phyloP scores from a whole-genome alignment of 495 filamentous ascomycete genomes.

The Aspergillus nidulans region DNA sequence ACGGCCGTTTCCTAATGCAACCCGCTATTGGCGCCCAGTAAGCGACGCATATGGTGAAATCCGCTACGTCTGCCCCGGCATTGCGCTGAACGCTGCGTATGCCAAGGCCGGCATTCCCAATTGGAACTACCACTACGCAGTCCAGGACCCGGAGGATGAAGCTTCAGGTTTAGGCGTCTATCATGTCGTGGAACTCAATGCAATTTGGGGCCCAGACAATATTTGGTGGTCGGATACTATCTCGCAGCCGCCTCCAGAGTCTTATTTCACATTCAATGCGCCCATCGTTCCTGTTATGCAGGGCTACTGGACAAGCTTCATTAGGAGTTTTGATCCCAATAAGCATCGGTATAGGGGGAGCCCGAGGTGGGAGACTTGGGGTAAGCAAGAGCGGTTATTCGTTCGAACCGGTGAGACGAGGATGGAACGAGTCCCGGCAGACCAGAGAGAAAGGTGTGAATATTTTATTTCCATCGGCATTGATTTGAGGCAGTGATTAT shows the following conservation, averaged over 20 bases:
- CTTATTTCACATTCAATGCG: conserved; percentile 51
- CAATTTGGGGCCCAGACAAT: conserved; percentile 55
- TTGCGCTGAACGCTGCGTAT: conserved; percentile 50
- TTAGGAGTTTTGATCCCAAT: conserved; percentile 62
- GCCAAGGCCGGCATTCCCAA: conserved; percentile 31
- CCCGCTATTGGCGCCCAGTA: conserved; percentile 56
- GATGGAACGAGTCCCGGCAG: conserved; percentile 52
- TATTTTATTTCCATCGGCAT: conserved; percentile 52
- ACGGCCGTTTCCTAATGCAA: conserved; percentile 37
- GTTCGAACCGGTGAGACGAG: conserved; percentile 52
- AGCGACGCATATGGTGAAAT: conserved; percentile 65
- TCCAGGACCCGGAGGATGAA: conserved; percentile 46
- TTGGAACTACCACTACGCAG: conserved; percentile 67
- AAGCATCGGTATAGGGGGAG: conserved; percentile 34
- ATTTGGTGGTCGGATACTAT: conserved; percentile 35
- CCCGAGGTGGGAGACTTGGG: conserved; percentile 50
- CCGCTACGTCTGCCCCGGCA: conserved; percentile 66
- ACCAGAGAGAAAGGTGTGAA: conserved; percentile 45
- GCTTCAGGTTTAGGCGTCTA: conserved; percentile 53
- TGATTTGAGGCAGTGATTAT: conserved; percentile 41
- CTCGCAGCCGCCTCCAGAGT: conserved; percentile 39
- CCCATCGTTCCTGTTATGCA: conserved; percentile 55
- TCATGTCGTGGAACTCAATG: conserved; percentile 58
- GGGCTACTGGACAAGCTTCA: conserved; percentile 67
- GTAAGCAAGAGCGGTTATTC: conserved; percentile 36